phyloP scores from a whole-genome alignment of 768 basidiomycete species.

The Leccinum uliginosum region DNA sequence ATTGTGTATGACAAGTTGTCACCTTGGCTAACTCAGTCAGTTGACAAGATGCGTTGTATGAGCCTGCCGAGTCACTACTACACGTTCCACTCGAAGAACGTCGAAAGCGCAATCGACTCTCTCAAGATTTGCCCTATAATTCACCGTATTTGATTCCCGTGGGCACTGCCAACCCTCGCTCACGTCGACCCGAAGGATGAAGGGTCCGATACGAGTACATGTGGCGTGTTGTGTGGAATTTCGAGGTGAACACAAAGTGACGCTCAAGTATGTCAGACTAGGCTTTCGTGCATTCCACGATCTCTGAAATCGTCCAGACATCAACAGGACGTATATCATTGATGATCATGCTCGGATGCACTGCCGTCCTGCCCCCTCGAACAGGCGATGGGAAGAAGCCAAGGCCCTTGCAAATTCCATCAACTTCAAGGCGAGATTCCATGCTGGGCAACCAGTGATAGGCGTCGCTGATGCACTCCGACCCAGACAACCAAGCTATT shows the following conservation, averaged over 20 bases:
- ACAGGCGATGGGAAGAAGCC: conserved; percentile 99
- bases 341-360: conserved; percentile 84
- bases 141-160: conserved; percentile 43
- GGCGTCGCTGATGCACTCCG: not conserved
- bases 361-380: conserved; percentile 79
- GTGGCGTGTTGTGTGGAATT: conserved; percentile 95
- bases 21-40: too few relatives aligned
- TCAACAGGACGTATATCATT: conserved; percentile 91
- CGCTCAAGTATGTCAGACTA: conserved; percentile 70
- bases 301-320: conserved; percentile 49
- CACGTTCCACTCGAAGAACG: conserved; percentile 85
- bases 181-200: conserved; percentile 85
- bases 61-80: conserved; percentile 72
- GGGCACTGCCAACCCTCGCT: conserved; percentile 41
- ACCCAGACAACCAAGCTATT: conserved; percentile 87
- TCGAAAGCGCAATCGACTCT: conserved; percentile 81
- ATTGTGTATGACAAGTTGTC: too few relatives aligned
- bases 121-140: conserved; percentile 51
- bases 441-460: not conserved
- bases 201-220: conserved; percentile 97
- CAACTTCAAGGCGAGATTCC: conserved; percentile 66
- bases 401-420: conserved; percentile 95
- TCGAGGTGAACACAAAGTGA: conserved; percentile 86
- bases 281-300: not conserved
- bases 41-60: too few relatives aligned